Evolutionary conservation across 768 basidiomycete genomes (phyloP).

Genomic region (Pleurotus sapidus): DNA sequence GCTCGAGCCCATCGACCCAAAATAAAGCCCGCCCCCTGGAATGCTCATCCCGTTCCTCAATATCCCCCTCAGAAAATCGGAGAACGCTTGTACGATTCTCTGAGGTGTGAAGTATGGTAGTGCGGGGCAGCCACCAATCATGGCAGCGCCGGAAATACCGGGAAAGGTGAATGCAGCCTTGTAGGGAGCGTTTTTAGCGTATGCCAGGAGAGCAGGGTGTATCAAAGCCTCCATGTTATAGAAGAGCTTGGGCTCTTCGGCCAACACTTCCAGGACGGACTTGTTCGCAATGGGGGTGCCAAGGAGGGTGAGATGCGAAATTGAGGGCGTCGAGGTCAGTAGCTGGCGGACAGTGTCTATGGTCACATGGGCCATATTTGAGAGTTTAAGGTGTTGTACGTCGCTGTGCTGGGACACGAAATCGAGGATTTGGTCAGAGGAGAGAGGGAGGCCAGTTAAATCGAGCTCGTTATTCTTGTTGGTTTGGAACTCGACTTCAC

Average conservation of each 20-base stretch:
- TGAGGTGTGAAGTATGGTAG: conserved; percentile 2
- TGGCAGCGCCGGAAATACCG: neutral
- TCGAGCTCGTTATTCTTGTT: conserved; percentile 14
- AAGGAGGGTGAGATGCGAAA: conserved; percentile 23
- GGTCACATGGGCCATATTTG: conserved; percentile 21
- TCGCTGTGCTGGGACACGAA: conserved; percentile 7
- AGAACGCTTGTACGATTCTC: neutral
- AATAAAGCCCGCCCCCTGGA: neutral
- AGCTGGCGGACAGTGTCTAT: conserved; percentile 18
- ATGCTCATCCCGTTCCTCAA: neutral
- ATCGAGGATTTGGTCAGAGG: conserved; percentile 19
- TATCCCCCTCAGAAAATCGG: neutral
- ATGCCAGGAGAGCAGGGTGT: conserved; percentile 22
- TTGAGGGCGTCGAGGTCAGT: conserved; percentile 15
- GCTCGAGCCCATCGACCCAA: neutral
- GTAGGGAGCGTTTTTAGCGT: neutral
- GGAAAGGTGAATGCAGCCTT: conserved; percentile 1
- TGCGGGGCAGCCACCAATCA: neutral
- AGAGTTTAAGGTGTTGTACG: conserved; percentile 21
- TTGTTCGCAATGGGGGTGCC: conserved; percentile 19
- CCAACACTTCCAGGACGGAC: conserved; percentile 20
- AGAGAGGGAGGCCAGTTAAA: conserved; percentile 20
- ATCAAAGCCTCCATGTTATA: conserved; percentile 22
- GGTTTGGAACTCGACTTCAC: conserved; percentile 11
- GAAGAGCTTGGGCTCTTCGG: conserved; percentile 22